These are phyloP conservation scores for Xylaria castorea DNA, from an alignment of 495 filamentous ascomycete species.

Conservation along the genomic window DNA sequence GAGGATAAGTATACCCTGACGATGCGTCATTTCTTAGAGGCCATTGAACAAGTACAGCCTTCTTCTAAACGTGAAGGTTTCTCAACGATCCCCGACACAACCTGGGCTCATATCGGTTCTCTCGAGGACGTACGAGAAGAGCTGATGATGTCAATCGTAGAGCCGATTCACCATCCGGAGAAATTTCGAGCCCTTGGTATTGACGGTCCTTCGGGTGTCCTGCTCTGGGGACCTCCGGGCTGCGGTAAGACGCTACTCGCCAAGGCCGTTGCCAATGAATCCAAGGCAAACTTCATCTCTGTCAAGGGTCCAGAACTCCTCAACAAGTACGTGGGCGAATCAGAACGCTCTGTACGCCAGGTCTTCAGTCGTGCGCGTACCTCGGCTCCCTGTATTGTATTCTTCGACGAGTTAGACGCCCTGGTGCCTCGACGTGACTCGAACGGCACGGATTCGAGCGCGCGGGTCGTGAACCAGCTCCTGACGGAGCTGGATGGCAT, in stretches of 20 bases:
- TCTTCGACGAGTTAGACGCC: conserved; percentile 97
- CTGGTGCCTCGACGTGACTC: conserved; percentile 86
- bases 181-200: conserved; percentile 83
- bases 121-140: conserved; percentile 79
- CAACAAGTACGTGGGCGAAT: conserved; percentile 96
- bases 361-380: conserved; percentile 89
- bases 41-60: conserved; percentile 85
- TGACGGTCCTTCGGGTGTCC: conserved; percentile 84
- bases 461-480: conserved; percentile 92
- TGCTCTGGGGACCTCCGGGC: conserved; percentile 96
- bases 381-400: conserved; percentile 89
- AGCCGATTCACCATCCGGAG: conserved; percentile 87
- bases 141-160: conserved; percentile 85
- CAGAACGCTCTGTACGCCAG: conserved; percentile 88
- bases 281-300: conserved; percentile 95
- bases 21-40: conserved; percentile 53
- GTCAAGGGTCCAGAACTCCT: conserved; percentile 94
- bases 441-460: conserved; percentile 78
- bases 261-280: conserved; percentile 95
- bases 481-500: conserved; percentile 96
- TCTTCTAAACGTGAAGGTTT: conserved; percentile 96
- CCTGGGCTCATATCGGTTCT: conserved; percentile 92
- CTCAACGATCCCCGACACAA: conserved; percentile 95
- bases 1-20: conserved; percentile 54
- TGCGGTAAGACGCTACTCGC: conserved; percentile 97